phyloP scores from a whole-genome alignment of 106 monocot genomes.

The Acanthochlamys bracteata region DNA sequence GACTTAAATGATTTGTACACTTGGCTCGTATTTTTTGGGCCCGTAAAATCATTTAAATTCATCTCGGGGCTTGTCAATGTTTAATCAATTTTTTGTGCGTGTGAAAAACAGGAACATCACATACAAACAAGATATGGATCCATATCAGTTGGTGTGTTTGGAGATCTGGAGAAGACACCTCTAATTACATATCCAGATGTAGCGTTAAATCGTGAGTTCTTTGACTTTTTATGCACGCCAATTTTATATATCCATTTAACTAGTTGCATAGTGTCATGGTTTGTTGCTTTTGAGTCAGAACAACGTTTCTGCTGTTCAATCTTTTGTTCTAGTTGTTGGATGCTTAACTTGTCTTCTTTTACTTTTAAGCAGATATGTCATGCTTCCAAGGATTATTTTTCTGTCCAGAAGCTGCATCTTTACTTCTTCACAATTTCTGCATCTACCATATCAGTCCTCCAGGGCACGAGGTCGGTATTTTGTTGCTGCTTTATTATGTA shows the following conservation, averaged over 20 bases:
- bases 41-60: no score
- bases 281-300: neutral
- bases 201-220: constrained; percentile 50
- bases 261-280: neutral
- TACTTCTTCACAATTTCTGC: constrained; percentile 84
- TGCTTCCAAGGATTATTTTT: constrained; percentile 91
- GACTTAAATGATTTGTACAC: no score
- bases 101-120: constrained; percentile 37
- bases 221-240: neutral
- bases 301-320: neutral
- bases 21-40: no score
- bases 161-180: constrained; percentile 55
- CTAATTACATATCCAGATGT: constrained; percentile 66
- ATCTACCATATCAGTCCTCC: constrained; percentile 85
- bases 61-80: no score
- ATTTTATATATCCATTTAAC: neutral
- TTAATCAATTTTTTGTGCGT: neutral
- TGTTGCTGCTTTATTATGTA: neutral
- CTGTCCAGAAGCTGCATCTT: constrained; percentile 54
- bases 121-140: constrained; percentile 39
- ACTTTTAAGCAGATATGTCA: constrained; percentile 49
- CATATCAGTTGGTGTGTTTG: constrained; percentile 48
- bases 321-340: neutral
- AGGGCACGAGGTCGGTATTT: constrained; percentile 74
- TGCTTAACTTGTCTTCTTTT: neutral